Conservation (phyloP, 495 filamentous ascomycete species). For the Talaromyces thailandensis region DNA sequence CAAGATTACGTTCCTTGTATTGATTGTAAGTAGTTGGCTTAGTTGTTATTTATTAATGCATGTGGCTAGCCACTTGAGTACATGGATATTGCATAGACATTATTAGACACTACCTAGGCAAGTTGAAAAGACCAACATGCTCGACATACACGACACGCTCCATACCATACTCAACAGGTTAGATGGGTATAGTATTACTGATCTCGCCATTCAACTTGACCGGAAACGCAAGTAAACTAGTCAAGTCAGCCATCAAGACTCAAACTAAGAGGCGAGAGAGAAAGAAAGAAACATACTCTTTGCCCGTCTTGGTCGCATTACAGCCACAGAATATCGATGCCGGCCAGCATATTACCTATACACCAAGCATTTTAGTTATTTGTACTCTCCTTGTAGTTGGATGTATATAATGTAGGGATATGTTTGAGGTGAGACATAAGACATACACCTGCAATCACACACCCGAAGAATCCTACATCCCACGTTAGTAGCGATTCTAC, state of each 20-base stretch:
- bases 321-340: constrained; percentile 52
- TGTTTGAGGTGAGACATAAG: neutral
- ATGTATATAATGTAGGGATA: no score
- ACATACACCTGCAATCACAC: constrained; percentile 3
- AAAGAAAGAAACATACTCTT: constrained; percentile 32
- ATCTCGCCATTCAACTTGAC: constrained; percentile 46
- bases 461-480: neutral
- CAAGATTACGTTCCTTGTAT: neutral
- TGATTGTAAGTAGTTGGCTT: neutral
- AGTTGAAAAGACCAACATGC: no score
- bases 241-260: constrained; percentile 6
- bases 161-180: constrained; percentile 10
- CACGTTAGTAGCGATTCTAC: no score
- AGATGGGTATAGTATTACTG: constrained; percentile 46
- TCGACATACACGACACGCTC: neutral
- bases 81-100: neutral
- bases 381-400: no score
- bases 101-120: neutral
- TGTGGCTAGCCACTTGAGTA: neutral
- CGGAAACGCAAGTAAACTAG: constrained; percentile 44
- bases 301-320: constrained; percentile 45
- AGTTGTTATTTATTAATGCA: neutral
- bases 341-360: constrained; percentile 48
- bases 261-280: neutral
- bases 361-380: no score